Evolutionary conservation across 306 rosid genomes (phyloP), one percentile per base, ranked within the genome.

Genomic region (Dalbergia cochinchinensis): DNA sequence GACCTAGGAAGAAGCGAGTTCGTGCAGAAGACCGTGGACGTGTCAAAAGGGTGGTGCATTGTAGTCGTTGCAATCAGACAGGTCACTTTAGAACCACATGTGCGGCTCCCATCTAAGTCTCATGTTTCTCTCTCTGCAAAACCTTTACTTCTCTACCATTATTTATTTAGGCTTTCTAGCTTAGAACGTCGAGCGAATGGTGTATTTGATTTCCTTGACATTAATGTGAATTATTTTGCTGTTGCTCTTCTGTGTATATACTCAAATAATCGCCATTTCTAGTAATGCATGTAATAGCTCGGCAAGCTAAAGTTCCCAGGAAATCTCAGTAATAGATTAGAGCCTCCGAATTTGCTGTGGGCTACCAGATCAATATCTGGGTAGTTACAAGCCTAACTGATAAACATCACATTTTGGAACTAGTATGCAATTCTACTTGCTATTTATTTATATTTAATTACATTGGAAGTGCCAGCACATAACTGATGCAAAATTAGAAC

Each of bases 41-140:
- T 7, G 91, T 86, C 59, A 92, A 91, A 82, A 84, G 97, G n/a
- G 92, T 91, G 33, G 97, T 92, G 88, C 97, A 91, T 75, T 92
- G 97, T 75, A 92, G 97, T 77, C 96, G 96, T 31, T 92, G 97
- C 89, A 92, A 92, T 82, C 97, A 91, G 74, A 91, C 94, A 8
- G 97, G 97, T 26, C 97, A 92, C 83, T 92, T 92, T 77, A 91
- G 97, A 87, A 91, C 96, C 6, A 92, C 97, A n/a, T 92, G 97
- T 77, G 96, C 96, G 15, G 90, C 97, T 18, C 97, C 97, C 75
- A 92, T 90, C 54, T 91, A 78, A 79, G 59, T 71, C 53, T 77
- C 50, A 20, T 59, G 44, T 62, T 62, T 16, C 62, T 13, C 42
- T 53, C 34, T 82, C 76, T 69, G 82, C 71, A 73, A 76, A 83